Base-by-base conservation (phyloP, 768 basidiomycete genomes). In the Nevesoporus exiguus region DNA sequence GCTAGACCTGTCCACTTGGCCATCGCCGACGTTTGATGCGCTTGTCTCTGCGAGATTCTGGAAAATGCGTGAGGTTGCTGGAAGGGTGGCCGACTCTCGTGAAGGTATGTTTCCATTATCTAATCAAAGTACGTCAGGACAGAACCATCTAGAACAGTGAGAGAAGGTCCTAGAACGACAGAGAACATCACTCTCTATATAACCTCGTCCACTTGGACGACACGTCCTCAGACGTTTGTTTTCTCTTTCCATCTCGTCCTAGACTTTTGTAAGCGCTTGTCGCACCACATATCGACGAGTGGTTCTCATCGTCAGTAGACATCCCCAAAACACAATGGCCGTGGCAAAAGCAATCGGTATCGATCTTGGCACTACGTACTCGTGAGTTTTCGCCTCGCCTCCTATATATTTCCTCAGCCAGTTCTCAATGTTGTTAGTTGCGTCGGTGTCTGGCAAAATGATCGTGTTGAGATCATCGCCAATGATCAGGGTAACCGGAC, bases 371-470 rank as follows among this genome's bases (percentile, higher is more conserved):
- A 96, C 94, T 58, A 97, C 94, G 49, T 92, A 92, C 80, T 92
- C 90, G 89, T 91, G 70, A 61, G 88, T 80, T 11, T 19, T 17
- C 25, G 30, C 49, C 29, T 31, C 17, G 13, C 5, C 39, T 61
- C 44, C 52, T 2, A 9, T 19, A 21, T 11, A 27, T 61, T 43
- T 13, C 45, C 24, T 52, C 42, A 56, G 41, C 45, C 41, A 34
- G 33, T 52, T 34, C 52, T 57, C 21, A 36, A 56, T 45, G 43
- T 67, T 50, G 55, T 27, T 71, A 94, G 91, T n/a, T 98, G 95
- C 74, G 96, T 98, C 66, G 96, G 91, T 81, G 95, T 98, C 59
- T 98, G 95, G 94, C 92, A 95, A 81, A 94, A 97, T 68, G 96
- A 98, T 79, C 91, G 95, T 71, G 95, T 97, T 61, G 95, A 97